Base-by-base conservation (phyloP, 495 filamentous ascomycete species). In the Immersiella caudata region DNA sequence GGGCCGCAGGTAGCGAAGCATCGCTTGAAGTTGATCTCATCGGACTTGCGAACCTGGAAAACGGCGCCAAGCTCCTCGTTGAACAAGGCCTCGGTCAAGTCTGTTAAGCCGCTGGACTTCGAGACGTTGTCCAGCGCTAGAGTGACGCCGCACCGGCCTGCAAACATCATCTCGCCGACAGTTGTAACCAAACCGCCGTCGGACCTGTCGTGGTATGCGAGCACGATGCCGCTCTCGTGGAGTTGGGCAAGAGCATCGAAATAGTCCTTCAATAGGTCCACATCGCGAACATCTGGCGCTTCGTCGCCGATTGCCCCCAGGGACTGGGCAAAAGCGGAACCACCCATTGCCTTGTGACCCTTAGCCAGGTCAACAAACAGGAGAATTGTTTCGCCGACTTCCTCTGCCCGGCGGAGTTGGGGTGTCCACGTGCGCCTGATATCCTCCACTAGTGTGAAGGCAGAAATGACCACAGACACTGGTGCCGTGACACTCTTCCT, bases 61-160 rank as follows among this genome's bases (percentile, higher is more conserved):
- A 99, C 91, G 20, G 94, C 95, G 65, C 94, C 94, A n/a, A 99
- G 86, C 77, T 98, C 95, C 75, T 98, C 96, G 73, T 92, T 97
- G 84, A 99, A 98, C 6, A 99, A 85, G 0, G 90, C 85, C 62
- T 90, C 87, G 3, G 96, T 78, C 57, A 96, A 74, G 72, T 91
- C 86, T 14, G 81, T 76, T 22, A 88, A 78, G 56, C 89, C 82
- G 62, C 80, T 82, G 21, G 81, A 84, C 22, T 78, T 78, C 1
- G 85, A 72, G 57, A 96, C 83, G 51, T 82, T 85, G 74, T 97
- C 94, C 67, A 97, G 79, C 85, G 91, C 90, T 49, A 98, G 81
- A 62, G 94, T 89, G 25, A 92, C 86, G 67, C 96, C 96, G 71
- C 93, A 96, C 52, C 95, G 89, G 27, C 95, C 95, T 12, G 95